Base-by-base conservation (phyloP, 345 rosid genomes). In the Populus ilicifolia region DNA sequence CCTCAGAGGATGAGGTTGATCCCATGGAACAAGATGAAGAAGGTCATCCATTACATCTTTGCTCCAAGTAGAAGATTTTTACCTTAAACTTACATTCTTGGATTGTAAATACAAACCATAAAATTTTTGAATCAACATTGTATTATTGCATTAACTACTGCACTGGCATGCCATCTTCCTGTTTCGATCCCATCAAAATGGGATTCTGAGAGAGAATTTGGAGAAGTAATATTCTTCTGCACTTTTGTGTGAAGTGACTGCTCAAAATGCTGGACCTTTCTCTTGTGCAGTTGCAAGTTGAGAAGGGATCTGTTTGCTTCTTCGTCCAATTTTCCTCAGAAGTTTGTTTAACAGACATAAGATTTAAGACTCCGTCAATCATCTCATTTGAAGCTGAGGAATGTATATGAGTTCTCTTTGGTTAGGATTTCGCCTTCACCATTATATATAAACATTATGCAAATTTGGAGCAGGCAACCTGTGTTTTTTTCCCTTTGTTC, bases 1-100 rank as follows among this genome's bases (percentile, higher is more conserved):
- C 97, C 71, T 90, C 92, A 17, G 98, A 96, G 44, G 98, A 96
- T 33, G 98, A 96, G 81, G 90, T 78, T 78, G 98, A 92, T 84
- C 89, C 85, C 69, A 90, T 89, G 94, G 96, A 90, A 12, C 87
- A 85, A 70, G 91, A 89, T 66, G 90, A 86, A 76, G 98, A 89
- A 88, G 97, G 94, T 94, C 73, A 29, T 79, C 36, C 41, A 8
- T 56, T 38, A 52, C 75, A 64, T 68, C 36, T 80, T 59, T 78
- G 64, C 56, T 63, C 35, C 70, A 48, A 20, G 21, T 44, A 73
- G 17, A 39, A 46, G 56, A 27, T 35, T 76, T 59, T 23, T 59
- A 56, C 62, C 23, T 59, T 9, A n/a, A n/a, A 56, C 27, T 59
- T 59, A 59, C 23, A 59, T n/a, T n/a, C 29, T 9, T 59, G 25